phyloP scores from a whole-genome alignment of 352 stramenopile species.

The Pythium grandisporangium region DNA sequence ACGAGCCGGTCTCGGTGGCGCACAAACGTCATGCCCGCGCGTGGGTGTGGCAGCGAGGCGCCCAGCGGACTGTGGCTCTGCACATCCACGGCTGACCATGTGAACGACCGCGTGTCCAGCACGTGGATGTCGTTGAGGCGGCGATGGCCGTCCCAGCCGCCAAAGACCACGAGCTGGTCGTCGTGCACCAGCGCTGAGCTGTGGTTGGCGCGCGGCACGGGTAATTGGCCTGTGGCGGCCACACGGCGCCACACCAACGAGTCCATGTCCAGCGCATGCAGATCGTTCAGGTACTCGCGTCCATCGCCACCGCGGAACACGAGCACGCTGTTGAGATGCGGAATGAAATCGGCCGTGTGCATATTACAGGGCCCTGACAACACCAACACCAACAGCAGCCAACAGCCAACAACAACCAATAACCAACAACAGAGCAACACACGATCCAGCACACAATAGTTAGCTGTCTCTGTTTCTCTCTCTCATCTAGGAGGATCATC shows the following conservation, averaged over 20 bases:
- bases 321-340: constrained; percentile 73
- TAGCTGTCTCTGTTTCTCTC: too few species aligned
- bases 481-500: too few species aligned
- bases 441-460: too few species aligned
- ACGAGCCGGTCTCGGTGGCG: constrained; percentile 86
- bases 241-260: constrained; percentile 83
- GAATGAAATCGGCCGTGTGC: constrained; percentile 94
- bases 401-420: too few species aligned
- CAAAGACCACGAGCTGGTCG: constrained; percentile 90
- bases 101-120: constrained; percentile 84
- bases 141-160: constrained; percentile 90
- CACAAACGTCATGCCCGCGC: constrained; percentile 95
- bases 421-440: too few species aligned
- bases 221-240: constrained; percentile 59
- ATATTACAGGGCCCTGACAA: constrained; percentile 91
- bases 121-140: constrained; percentile 95
- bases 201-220: constrained; percentile 91
- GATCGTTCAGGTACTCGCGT: constrained; percentile 94
- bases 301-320: constrained; percentile 93
- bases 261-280: constrained; percentile 90
- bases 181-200: constrained; percentile 84
- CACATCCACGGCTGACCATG: constrained; percentile 76
- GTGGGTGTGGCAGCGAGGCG: constrained; percentile 71
- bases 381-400: not conserved
- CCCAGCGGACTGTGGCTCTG: constrained; percentile 4